These are phyloP conservation scores for Fusarium musae DNA, from an alignment of 2,329 filamentous ascomycete species.

Conservation along the genomic window DNA sequence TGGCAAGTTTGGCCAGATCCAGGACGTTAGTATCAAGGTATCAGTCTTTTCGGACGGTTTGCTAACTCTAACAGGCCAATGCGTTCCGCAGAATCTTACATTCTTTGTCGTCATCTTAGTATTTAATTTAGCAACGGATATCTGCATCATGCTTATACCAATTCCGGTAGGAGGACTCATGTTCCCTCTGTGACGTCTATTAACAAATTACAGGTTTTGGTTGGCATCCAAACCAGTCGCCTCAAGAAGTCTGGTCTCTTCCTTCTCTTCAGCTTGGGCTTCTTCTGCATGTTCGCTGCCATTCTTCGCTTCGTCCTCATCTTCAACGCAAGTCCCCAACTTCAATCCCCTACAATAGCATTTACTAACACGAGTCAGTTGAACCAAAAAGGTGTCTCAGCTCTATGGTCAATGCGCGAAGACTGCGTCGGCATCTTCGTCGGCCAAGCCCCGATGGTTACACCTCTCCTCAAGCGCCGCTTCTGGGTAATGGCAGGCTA, in stretches of 20 bases:
- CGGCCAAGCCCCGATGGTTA: conserved; percentile 51
- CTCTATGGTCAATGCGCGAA: conserved; percentile 54
- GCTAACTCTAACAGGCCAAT: conserved; percentile 25
- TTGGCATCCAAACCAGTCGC: conserved; percentile 44
- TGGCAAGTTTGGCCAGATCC: conserved; percentile 53
- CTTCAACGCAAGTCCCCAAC: conserved; percentile 40
- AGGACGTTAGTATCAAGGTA: conserved; percentile 44
- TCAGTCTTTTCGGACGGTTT: no score
- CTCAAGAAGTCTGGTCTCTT: conserved; percentile 46
- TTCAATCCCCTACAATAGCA: no score
- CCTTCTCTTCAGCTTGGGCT: conserved; percentile 47
- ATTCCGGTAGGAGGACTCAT: conserved; percentile 41
- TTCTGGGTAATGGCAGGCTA: conserved; percentile 38
- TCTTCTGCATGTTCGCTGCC: conserved; percentile 49
- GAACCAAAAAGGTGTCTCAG: conserved; percentile 36
- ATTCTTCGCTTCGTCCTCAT: conserved; percentile 45
- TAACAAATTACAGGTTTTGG: conserved; percentile 36
- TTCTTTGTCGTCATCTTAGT: conserved; percentile 49
- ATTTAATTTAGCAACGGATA: conserved; percentile 50
- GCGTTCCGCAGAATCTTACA: conserved; percentile 47
- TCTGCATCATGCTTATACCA: conserved; percentile 50
- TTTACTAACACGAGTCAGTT: conserved; percentile 1
- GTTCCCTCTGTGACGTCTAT: rapidly evolving
- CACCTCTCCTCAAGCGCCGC: conserved; percentile 41
- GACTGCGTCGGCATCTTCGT: conserved; percentile 53